A percentile compares a stretch with the other conserved stretches of the same genome.
Evolutionary conservation across 2,329 filamentous ascomycete species (phyloP).

Genomic region (Leptodontidium sp.): DNA sequence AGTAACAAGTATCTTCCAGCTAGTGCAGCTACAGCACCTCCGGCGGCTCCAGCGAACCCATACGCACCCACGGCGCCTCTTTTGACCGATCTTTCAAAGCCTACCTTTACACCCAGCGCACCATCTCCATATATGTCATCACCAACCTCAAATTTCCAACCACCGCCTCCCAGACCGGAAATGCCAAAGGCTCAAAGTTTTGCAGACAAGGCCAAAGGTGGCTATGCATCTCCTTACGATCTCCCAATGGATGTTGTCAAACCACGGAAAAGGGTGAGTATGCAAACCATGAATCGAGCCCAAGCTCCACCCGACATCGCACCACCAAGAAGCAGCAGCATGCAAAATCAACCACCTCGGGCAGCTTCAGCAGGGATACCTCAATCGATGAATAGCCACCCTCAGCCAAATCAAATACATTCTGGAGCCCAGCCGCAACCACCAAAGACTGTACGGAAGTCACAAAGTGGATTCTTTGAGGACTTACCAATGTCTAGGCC

Average conservation of each 20-base stretch:
- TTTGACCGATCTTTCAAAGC: slow-evolving; percentile 44
- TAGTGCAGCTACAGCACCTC: slow-evolving; percentile 25
- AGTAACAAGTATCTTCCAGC: slow-evolving; percentile 43
- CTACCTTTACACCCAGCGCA: slow-evolving; percentile 26
- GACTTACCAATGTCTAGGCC: slow-evolving; percentile 73
- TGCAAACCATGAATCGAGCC: slow-evolving; percentile 51
- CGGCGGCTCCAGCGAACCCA: slow-evolving; percentile 32
- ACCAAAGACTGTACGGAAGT: slow-evolving; percentile 36
- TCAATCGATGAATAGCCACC: slow-evolving; percentile 36
- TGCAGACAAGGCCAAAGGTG: slow-evolving; percentile 86
- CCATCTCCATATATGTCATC: slow-evolving; percentile 38
- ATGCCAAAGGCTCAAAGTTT: slow-evolving; percentile 79
- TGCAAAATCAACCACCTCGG: slow-evolving; percentile 36
- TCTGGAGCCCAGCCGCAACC: slow-evolving; percentile 19
- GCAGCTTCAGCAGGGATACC: slow-evolving; percentile 37
- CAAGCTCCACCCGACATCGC: slow-evolving; percentile 39
- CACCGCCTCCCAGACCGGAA: slow-evolving; percentile 50
- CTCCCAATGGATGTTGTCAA: slow-evolving; percentile 88
- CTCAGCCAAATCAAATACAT: slow-evolving; percentile 30
- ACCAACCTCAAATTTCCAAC: slow-evolving; percentile 34
- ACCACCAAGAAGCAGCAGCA: slow-evolving; percentile 45
- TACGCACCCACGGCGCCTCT: slow-evolving; percentile 44
- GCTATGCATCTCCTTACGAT: slow-evolving; percentile 95
- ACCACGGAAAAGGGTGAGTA: slow-evolving; percentile 68
- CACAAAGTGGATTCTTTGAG: slow-evolving; percentile 75